These are phyloP conservation scores for Apostasia ramifera DNA, from an alignment of 106 monocot species.

Conservation along the genomic window DNA sequence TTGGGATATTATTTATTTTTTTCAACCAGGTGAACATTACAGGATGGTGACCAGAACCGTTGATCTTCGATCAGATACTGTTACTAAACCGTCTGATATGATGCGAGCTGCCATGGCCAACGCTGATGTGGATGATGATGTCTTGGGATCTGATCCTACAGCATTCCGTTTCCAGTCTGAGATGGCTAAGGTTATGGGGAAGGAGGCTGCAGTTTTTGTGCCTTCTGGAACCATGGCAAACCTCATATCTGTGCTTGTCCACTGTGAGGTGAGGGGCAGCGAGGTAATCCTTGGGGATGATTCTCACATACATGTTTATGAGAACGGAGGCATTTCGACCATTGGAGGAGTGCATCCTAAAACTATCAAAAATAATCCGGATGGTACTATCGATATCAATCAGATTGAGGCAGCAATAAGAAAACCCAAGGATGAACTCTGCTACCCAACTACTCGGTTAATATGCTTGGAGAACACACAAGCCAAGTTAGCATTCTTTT, in stretches of 20 bases:
- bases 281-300: slow-evolving; percentile 86
- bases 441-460: slow-evolving; percentile 82
- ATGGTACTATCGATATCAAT: slow-evolving; percentile 82
- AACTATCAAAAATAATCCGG: slow-evolving; percentile 72
- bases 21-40: not conserved
- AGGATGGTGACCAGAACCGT: slow-evolving; percentile 48
- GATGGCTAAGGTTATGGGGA: slow-evolving; percentile 53
- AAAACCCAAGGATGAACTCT: slow-evolving; percentile 41
- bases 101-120: slow-evolving; percentile 66
- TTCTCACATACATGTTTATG: slow-evolving; percentile 91
- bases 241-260: slow-evolving; percentile 84
- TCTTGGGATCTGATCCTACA: slow-evolving; percentile 56
- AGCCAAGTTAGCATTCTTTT: slow-evolving; percentile 58
- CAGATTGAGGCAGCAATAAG: slow-evolving; percentile 67
- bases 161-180: slow-evolving; percentile 36
- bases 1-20: not conserved
- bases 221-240: slow-evolving; percentile 98
- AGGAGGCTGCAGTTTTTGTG: slow-evolving; percentile 86
- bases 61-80: slow-evolving; percentile 76
- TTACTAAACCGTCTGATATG: slow-evolving; percentile 59
- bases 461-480: slow-evolving; percentile 99
- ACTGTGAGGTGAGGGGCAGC: slow-evolving; percentile 92
- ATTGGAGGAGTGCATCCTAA: slow-evolving; percentile 84
- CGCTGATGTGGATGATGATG: slow-evolving; percentile 74
- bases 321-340: slow-evolving; percentile 90